Percentiles rank a stretch among this genome's conserved stretches.
phyloP scores from a whole-genome alignment of 208 protist species.

The Wallacemonas collosoma region DNA sequence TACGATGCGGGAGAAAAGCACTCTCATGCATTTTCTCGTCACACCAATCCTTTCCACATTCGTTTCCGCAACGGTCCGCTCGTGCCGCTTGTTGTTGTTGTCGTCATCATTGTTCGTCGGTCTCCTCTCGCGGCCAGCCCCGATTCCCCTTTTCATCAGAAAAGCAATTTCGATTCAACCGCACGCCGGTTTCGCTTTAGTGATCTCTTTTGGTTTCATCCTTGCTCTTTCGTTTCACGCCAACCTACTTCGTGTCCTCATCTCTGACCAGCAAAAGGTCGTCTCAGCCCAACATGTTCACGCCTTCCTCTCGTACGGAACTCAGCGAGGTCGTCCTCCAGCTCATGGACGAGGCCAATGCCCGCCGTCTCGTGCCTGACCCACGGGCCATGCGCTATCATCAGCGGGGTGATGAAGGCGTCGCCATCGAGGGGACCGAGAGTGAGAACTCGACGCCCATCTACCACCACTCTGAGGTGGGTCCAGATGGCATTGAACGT shows the following conservation, averaged over 20 bases:
- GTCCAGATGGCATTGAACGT: slow-evolving; percentile 22
- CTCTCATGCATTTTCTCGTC: too few relatives aligned
- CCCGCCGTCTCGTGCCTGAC: slow-evolving; percentile 21
- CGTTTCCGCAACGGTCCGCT: too few relatives aligned
- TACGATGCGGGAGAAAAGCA: too few relatives aligned
- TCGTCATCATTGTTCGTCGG: too few relatives aligned
- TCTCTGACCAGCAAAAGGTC: neutral
- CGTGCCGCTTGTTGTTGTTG: too few relatives aligned
- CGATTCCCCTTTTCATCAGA: too few relatives aligned
- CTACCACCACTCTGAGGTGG: slow-evolving; percentile 43
- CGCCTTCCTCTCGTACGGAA: slow-evolving; percentile 16
- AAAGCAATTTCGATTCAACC: too few relatives aligned
- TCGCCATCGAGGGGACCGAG: slow-evolving; percentile 43
- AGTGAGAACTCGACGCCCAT: slow-evolving; percentile 35
- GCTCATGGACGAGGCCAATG: slow-evolving; percentile 41
- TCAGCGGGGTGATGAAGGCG: slow-evolving; percentile 33
- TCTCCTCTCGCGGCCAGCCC: too few relatives aligned
- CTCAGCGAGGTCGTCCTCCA: slow-evolving; percentile 24
- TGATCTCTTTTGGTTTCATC: neutral
- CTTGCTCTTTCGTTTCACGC: neutral
- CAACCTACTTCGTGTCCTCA: neutral
- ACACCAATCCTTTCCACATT: too few relatives aligned
- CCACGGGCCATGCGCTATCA: slow-evolving; percentile 16
- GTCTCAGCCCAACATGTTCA: slow-evolving; percentile 8
- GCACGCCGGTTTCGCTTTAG: too few relatives aligned